Conservation (phyloP, 139 green algal genomes). For the Coelastrella sp. region DNA sequence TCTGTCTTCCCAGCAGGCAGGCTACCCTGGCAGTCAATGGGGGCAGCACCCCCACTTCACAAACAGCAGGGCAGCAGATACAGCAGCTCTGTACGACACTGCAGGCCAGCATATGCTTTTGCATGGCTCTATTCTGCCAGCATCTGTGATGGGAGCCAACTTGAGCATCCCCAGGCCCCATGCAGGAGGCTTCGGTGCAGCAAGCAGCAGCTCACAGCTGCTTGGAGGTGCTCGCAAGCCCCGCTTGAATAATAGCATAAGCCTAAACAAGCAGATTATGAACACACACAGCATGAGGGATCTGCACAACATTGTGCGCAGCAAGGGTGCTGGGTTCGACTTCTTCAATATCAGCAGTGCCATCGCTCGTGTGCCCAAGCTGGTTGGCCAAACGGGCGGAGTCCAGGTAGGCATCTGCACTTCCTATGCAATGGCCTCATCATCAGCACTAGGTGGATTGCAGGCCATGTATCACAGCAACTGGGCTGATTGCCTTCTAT, state of each 20-base stretch:
- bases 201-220: not conserved
- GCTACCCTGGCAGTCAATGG: not conserved
- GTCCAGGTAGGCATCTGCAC: constrained; percentile 24
- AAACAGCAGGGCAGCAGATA: not conserved
- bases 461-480: no score
- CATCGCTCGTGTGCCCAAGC: constrained; percentile 75
- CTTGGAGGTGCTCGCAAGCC: not conserved
- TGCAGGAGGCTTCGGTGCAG: not conserved
- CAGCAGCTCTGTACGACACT: constrained; percentile 17
- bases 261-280: constrained; percentile 63
- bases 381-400: constrained; percentile 48
- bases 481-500: not conserved
- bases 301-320: constrained; percentile 66
- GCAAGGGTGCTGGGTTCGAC: constrained; percentile 61
- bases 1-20: not conserved
- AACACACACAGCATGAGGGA: constrained; percentile 42
- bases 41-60: constrained; percentile 18
- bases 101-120: not conserved
- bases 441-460: not conserved
- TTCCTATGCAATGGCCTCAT: not conserved
- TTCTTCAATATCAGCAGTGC: constrained; percentile 81
- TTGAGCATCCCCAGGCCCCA: not conserved
- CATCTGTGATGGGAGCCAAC: not conserved
- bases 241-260: constrained; percentile 45
- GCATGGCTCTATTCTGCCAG: not conserved